Conservation (phyloP, 176 grass and related monocot genomes). For the Rhynchospora tenuis region DNA sequence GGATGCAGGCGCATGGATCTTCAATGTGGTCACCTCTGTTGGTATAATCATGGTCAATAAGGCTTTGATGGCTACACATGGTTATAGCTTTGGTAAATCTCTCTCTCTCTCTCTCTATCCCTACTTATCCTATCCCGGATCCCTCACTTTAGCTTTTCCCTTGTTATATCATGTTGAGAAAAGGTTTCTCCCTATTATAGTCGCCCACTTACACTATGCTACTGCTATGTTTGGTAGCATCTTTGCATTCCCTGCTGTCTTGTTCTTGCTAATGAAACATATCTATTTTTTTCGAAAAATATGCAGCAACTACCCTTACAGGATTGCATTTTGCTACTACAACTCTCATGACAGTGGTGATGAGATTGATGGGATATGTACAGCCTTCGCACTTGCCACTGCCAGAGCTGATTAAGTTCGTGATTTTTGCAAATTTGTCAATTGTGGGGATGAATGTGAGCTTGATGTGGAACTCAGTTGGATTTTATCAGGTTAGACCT, state of each 20-base stretch:
- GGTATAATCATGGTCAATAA: conserved; percentile 90
- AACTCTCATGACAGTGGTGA: conserved; percentile 44
- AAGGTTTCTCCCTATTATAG: too few species aligned
- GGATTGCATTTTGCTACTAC: conserved; percentile 59
- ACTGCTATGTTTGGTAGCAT: not conserved
- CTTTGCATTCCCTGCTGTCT: not conserved
- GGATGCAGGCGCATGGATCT: conserved; percentile 72
- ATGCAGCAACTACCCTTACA: conserved; percentile 53
- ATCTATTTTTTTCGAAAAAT: not conserved
- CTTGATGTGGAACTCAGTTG: conserved; percentile 70
- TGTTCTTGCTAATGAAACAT: not conserved
- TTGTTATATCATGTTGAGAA: too few species aligned
- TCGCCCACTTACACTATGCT: too few species aligned
- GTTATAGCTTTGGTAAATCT: conserved; percentile 70
- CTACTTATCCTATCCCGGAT: not conserved
- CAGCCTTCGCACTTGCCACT: conserved; percentile 46
- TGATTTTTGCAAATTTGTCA: conserved; percentile 53
- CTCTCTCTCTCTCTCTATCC: not conserved
- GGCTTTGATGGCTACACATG: conserved; percentile 64
- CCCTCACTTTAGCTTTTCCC: too few species aligned
- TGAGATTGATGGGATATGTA: conserved; percentile 49
- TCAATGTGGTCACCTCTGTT: conserved; percentile 79
- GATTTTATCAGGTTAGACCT: conserved; percentile 55
- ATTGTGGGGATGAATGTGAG: conserved; percentile 68
- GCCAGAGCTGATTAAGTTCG: conserved; percentile 48